A percentile compares a stretch with the other conserved stretches of the same genome.
These are phyloP conservation scores for Coniochaeta hoffmannii DNA, from an alignment of 2,329 filamentous ascomycete genomes.

Conservation along the genomic window DNA sequence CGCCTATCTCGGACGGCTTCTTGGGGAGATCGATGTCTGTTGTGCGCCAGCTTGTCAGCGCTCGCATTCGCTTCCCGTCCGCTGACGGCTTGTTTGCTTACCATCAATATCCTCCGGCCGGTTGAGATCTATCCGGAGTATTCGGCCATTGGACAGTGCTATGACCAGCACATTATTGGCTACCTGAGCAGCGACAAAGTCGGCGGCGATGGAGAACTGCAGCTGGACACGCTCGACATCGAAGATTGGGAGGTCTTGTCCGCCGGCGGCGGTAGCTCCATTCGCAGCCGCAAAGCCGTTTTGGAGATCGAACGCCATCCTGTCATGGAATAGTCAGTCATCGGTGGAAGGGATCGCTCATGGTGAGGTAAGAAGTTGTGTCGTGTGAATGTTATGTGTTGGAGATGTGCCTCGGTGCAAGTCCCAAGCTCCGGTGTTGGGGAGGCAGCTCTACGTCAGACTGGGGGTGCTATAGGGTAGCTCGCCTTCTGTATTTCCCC, in stretches of 20 bases:
- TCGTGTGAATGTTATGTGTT: neutral
- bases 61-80: neutral
- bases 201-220: conserved; percentile 87
- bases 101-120: conserved; percentile 92
- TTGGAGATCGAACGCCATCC: conserved; percentile 63
- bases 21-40: conserved; percentile 94
- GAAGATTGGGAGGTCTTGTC: conserved; percentile 73
- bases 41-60: neutral
- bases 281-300: conserved; percentile 66
- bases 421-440: neutral
- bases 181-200: conserved; percentile 94
- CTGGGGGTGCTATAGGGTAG: neutral
- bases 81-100: conserved; percentile 25
- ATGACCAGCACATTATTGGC: conserved; percentile 95
- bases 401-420: neutral
- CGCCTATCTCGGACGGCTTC: conserved; percentile 80
- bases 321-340: neutral
- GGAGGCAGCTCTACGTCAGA: neutral
- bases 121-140: conserved; percentile 89
- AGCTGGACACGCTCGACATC: conserved; percentile 88
- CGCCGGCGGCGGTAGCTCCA: conserved; percentile 34
- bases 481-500: neutral
- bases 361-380: neutral
- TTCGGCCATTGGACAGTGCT: conserved; percentile 84
- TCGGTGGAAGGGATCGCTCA: neutral